Percentiles rank a stretch among this genome's conserved stretches.
phyloP scores from a whole-genome alignment of 2,329 filamentous ascomycete species.

The Rhynchosporium agropyri region DNA sequence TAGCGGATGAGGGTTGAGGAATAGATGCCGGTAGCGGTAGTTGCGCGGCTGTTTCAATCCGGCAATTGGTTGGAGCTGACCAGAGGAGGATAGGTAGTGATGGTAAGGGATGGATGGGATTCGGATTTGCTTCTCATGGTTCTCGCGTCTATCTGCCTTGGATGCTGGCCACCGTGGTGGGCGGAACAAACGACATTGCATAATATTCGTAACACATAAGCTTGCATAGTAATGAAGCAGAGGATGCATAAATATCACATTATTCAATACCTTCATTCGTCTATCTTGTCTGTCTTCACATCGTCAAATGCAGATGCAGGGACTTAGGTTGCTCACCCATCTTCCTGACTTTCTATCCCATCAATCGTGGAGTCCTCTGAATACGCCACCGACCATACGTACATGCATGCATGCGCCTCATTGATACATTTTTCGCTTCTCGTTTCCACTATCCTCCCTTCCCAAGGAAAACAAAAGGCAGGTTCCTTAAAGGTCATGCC shows the following conservation, averaged over 20 bases:
- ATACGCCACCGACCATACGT: neutral
- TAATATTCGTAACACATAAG: too few relatives aligned
- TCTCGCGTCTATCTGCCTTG: too few relatives aligned
- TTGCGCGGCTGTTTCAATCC: too few relatives aligned
- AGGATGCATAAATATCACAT: neutral
- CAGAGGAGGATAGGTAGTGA: too few relatives aligned
- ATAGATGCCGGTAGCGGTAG: too few relatives aligned
- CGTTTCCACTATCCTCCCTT: neutral
- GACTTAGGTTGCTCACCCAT: neutral
- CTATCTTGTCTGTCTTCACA: neutral
- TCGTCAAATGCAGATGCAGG: constrained; percentile 11
- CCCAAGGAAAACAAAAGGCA: neutral
- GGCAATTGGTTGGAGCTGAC: too few relatives aligned
- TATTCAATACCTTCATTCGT: constrained; percentile 3
- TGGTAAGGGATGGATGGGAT: neutral
- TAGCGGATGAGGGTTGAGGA: too few relatives aligned
- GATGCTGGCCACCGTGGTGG: neutral
- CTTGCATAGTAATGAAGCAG: neutral
- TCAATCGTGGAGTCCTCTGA: neutral
- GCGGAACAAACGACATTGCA: neutral
- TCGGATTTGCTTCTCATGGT: neutral
- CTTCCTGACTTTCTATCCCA: constrained; percentile 7
- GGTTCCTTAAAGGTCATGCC: neutral
- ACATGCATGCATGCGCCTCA: neutral
- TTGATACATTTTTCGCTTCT: neutral